Percentiles rank a stretch among this genome's conserved stretches.
These are phyloP conservation scores for Ogataea populi-albae DNA, from an alignment of 805 yeast species.

Conservation along the genomic window DNA sequence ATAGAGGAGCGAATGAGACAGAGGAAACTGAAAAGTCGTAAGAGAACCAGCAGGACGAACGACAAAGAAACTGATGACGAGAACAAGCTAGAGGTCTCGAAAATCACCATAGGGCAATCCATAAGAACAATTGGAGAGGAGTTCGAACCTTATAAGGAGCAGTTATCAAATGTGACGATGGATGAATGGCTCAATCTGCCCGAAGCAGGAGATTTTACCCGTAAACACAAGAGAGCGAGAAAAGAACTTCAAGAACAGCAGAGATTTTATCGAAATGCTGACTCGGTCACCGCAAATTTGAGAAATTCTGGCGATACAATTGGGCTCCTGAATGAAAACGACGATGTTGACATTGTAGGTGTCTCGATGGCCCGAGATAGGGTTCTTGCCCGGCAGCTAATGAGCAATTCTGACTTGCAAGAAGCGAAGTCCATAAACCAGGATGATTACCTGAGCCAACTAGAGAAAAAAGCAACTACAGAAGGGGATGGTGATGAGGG, in stretches of 20 bases:
- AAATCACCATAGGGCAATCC: slow-evolving; percentile 24
- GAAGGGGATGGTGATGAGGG: slow-evolving; percentile 10
- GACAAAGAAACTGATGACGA: slow-evolving; percentile 19
- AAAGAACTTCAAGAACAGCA: slow-evolving; percentile 58
- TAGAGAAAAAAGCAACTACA: slow-evolving; percentile 24
- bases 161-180: slow-evolving; percentile 52
- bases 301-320: slow-evolving; percentile 31
- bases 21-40: slow-evolving; percentile 61
- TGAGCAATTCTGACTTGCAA: slow-evolving; percentile 24
- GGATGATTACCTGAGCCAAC: slow-evolving; percentile 40
- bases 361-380: slow-evolving; percentile 64
- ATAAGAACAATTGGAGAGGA: slow-evolving; percentile 43
- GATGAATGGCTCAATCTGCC: slow-evolving; percentile 84
- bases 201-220: slow-evolving; percentile 84
- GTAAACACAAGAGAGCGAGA: slow-evolving; percentile 70
- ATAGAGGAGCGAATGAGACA: slow-evolving; percentile 44
- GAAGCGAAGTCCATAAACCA: slow-evolving; percentile 29
- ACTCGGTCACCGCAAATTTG: slow-evolving; percentile 46
- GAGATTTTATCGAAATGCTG: slow-evolving; percentile 82
- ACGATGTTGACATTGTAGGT: slow-evolving; percentile 44
- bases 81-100: slow-evolving; percentile 14
- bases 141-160: slow-evolving; percentile 67
- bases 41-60: slow-evolving; percentile 56
- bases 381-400: slow-evolving; percentile 54
- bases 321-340: slow-evolving; percentile 17